These are phyloP conservation scores for Chalciporus sphaerocephalus DNA, from an alignment of 768 basidiomycete genomes.

Conservation along the genomic window DNA sequence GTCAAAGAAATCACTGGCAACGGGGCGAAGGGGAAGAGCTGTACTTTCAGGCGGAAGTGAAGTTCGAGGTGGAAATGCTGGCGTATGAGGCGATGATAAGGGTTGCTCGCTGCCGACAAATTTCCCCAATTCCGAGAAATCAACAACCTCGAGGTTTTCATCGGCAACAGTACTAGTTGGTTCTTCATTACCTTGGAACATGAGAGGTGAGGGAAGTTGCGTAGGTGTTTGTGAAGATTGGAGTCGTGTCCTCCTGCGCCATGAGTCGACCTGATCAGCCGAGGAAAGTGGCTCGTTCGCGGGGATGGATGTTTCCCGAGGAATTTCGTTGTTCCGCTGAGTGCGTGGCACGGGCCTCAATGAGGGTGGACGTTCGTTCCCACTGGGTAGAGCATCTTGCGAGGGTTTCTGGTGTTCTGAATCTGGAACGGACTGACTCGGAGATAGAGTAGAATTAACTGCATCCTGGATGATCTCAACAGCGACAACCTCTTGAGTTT, in stretches of 20 bases:
- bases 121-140: conserved; percentile 73
- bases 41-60: conserved; percentile 16
- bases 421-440: conserved; percentile 3
- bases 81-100: conserved; percentile 2
- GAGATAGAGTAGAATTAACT: conserved; percentile 26
- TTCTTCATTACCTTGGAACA: conserved; percentile 33
- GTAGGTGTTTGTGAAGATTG: conserved; percentile 26
- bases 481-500: conserved; percentile 34
- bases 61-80: conserved; percentile 20
- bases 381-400: conserved; percentile 8
- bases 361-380: conserved; percentile 34
- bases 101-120: conserved; percentile 46
- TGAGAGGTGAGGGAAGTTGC: conserved; percentile 30
- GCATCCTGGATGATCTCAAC: conserved; percentile 47
- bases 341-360: conserved; percentile 27
- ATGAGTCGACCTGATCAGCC: conserved; percentile 50
- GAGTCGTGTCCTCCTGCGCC: conserved; percentile 50
- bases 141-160: conserved; percentile 73
- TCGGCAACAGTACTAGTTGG: conserved; percentile 42
- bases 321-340: conserved; percentile 11
- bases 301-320: conserved; percentile 1
- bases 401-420: conserved; percentile 4
- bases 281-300: conserved; percentile 27
- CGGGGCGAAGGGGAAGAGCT: conserved; percentile 41
- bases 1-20: conserved; percentile 74